Conservation (phyloP, 768 basidiomycete genomes). For the Collybiopsis luxurians region DNA sequence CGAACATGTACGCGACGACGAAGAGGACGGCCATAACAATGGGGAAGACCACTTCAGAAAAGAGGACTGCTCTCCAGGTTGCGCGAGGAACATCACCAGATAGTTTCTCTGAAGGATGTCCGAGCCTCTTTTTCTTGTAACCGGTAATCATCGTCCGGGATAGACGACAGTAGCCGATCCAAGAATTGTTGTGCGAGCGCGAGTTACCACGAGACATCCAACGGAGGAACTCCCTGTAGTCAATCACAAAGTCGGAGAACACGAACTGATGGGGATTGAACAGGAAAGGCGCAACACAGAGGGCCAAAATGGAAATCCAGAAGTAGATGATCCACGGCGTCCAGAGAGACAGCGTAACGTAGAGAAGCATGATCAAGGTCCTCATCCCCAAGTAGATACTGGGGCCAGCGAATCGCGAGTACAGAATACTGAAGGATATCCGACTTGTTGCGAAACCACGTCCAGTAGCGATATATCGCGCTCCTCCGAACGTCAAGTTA, state of each 20-base stretch:
- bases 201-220: slow-evolving; percentile 99
- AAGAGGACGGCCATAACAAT: slow-evolving; percentile 83
- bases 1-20: slow-evolving; percentile 88
- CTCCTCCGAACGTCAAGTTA: slow-evolving; percentile 97
- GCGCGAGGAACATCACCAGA: slow-evolving; percentile 95
- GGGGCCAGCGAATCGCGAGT: slow-evolving; percentile 97
- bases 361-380: slow-evolving; percentile 88
- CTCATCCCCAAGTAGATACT: slow-evolving; percentile 98
- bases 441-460: slow-evolving; percentile 98
- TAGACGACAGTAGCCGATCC: slow-evolving; percentile 98
- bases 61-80: slow-evolving; percentile 84
- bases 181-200: slow-evolving; percentile 93
- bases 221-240: slow-evolving; percentile 95
- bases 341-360: slow-evolving; percentile 91
- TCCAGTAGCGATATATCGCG: slow-evolving; percentile 97
- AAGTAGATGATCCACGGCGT: slow-evolving; percentile 94
- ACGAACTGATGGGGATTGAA: slow-evolving; percentile 99
- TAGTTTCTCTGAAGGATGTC: slow-evolving; percentile 95
- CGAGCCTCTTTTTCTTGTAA: slow-evolving; percentile 98
- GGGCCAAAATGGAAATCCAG: slow-evolving; percentile 91
- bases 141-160: slow-evolving; percentile 99
- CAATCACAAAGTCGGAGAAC: slow-evolving; percentile 94
- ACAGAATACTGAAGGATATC: slow-evolving; percentile 91
- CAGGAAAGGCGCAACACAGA: slow-evolving; percentile 94
- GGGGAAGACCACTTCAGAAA: slow-evolving; percentile 86